Base-by-base conservation (phyloP, 495 filamentous ascomycete genomes). In the Hypoxylon fuscum region DNA sequence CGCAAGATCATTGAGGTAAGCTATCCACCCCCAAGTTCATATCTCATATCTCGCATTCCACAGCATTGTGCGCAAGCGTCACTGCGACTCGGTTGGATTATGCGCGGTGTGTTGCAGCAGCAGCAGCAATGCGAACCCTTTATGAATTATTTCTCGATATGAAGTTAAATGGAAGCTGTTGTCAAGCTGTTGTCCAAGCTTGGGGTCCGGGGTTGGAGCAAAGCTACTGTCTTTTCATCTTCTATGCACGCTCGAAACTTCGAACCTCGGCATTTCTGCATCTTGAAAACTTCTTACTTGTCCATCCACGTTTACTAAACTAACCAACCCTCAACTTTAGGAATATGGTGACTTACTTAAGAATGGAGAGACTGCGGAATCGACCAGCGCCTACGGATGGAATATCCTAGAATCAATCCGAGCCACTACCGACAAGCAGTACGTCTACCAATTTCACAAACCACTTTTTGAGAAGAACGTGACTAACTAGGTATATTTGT, bases 391-490 rank as follows among this genome's bases (percentile, higher is more conserved):
- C 52, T 81, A 81, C 62, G 90, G 90, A n/a, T 68, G 89, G 49
- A 78, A 76, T 55, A 84, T 92, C 53, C 66, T 92, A 6, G 83
- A 88, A 44, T 83, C 82, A 64, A 80, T 92, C 69, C 84, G 82
- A 63, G 77, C 81, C 48, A 85, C 88, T 9, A 84, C 81, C 59
- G 90, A 92, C 73, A 93, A 92, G 76, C 86, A 80, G 90, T 91
- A 78, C 56, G 81, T 55, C 48, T 67, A n/a, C n/a, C n/a, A 22
- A 47, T 21, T 48, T 25, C 14, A 47, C 55, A 59, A 8, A 12
- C 49, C 32, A 20, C 50, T 45, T n/a, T n/a, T n/a, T 29, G 46
- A 41, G 15, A 31, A 14, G 35, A 66, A 44, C 8, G 27, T 22
- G 49, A 27, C 55, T 64, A 38, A 71, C 29, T 50, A n/a, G 45